These are phyloP conservation scores for Cylindrotheca fusiformis DNA, from an alignment of 108 stramenopile genomes.

Conservation along the genomic window DNA sequence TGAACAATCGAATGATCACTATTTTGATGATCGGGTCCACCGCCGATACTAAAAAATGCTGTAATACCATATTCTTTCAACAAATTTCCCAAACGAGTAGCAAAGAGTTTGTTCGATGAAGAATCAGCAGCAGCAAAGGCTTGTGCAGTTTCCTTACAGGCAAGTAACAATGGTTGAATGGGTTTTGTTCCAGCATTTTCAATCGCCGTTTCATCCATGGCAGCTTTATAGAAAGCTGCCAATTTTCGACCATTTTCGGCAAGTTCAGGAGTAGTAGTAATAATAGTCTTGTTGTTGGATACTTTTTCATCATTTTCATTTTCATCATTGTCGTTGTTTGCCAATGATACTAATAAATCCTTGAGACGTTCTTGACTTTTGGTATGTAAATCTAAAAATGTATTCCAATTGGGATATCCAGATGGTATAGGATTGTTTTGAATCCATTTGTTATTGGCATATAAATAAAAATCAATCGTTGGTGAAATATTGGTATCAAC, in stretches of 20 bases:
- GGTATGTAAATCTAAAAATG: slow-evolving; percentile 59
- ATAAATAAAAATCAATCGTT: slow-evolving; percentile 55
- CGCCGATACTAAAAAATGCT: slow-evolving; percentile 54
- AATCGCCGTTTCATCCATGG: slow-evolving; percentile 71
- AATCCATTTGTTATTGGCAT: slow-evolving; percentile 76
- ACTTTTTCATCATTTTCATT: not conserved
- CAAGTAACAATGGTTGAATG: slow-evolving; percentile 41
- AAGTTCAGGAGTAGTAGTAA: not conserved
- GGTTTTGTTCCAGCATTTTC: slow-evolving; percentile 46
- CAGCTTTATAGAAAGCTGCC: slow-evolving; percentile 60
- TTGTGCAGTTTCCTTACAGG: slow-evolving; percentile 28
- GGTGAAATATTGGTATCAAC: slow-evolving; percentile 45
- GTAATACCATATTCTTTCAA: slow-evolving; percentile 16
- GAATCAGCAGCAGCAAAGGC: too few species aligned
- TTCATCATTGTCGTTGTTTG: not conserved
- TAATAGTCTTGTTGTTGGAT: not conserved
- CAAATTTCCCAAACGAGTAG: slow-evolving; percentile 41
- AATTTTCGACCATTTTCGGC: slow-evolving; percentile 48
- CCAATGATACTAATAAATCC: slow-evolving; percentile 43
- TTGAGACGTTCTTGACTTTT: slow-evolving; percentile 70
- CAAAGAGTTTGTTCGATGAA: slow-evolving; percentile 29
- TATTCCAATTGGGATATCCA: slow-evolving; percentile 77
- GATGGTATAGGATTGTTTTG: slow-evolving; percentile 79
- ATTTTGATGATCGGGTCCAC: slow-evolving; percentile 60
- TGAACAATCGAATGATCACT: slow-evolving; percentile 51